phyloP scores from a whole-genome alignment of 192 early-diverging fungal species.

The Dissophora ornata region DNA sequence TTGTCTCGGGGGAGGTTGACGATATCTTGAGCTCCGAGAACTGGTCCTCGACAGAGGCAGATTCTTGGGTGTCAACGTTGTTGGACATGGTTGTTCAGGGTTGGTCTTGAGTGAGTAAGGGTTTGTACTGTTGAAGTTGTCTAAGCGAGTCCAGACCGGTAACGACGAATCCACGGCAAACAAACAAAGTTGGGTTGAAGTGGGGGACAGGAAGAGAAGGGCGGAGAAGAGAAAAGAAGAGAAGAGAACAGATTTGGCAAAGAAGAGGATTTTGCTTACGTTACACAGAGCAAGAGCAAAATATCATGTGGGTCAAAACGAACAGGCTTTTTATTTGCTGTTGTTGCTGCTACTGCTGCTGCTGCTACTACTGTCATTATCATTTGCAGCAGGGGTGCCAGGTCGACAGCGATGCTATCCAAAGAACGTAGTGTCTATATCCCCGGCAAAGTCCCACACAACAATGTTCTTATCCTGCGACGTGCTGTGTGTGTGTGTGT shows the following conservation, averaged over 20 bases:
- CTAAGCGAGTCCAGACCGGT: too few species aligned
- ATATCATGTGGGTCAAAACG: too few species aligned
- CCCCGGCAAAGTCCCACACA: constrained; percentile 38
- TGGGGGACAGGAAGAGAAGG: background rate
- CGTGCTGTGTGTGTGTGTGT: constrained; percentile 3
- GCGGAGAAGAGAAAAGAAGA: constrained; percentile 1
- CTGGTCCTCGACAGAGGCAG: constrained; percentile 2
- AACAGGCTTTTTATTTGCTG: too few species aligned
- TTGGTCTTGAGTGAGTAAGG: background rate
- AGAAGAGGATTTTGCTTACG: too few species aligned
- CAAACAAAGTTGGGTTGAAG: too few species aligned
- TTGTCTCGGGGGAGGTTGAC: background rate
- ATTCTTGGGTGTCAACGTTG: constrained; percentile 20
- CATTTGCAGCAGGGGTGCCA: too few species aligned
- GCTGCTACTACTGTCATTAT: too few species aligned
- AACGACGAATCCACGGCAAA: too few species aligned
- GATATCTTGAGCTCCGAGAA: constrained; percentile 26
- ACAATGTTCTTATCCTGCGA: constrained; percentile 43
- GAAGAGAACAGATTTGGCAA: too few species aligned
- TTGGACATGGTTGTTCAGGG: background rate
- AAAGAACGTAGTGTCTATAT: constrained; percentile 30
- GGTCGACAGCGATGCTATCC: too few species aligned
- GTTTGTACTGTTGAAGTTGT: background rate
- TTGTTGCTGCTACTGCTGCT: too few species aligned
- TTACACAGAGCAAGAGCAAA: too few species aligned